phyloP scores from a whole-genome alignment of 164 flowering plant species.

The Magnolia sinica region DNA sequence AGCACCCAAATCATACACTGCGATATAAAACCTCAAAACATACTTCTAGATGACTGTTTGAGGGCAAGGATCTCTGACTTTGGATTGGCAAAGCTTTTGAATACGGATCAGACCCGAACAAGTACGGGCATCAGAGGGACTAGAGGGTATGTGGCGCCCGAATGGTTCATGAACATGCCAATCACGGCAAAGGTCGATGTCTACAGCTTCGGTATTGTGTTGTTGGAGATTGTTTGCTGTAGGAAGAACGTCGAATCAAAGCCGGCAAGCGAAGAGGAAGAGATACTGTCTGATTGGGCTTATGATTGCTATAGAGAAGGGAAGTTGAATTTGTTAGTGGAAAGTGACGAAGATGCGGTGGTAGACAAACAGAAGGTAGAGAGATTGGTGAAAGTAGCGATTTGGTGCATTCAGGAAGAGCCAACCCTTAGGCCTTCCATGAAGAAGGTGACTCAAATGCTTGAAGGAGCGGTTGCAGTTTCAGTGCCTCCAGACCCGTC shows the following conservation, averaged over 20 bases:
- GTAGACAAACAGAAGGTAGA: conserved; percentile 12
- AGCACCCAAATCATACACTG: conserved; percentile 23
- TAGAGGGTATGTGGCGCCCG: conserved; percentile 25
- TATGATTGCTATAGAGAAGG: conserved; percentile 13
- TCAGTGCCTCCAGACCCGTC: conserved; percentile 18
- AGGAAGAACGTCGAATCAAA: conserved; percentile 10
- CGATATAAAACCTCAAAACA: conserved; percentile 27
- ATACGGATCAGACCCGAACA: conserved; percentile 16
- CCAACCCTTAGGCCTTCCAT: conserved; percentile 23
- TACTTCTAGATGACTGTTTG: conserved; percentile 20
- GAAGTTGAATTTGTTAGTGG: conserved; percentile 11
- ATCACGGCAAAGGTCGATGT: conserved; percentile 30
- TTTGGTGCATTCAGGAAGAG: conserved; percentile 30
- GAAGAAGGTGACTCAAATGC: conserved; percentile 24
- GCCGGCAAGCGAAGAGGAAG: conserved; percentile 1
- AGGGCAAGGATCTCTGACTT: conserved; percentile 22
- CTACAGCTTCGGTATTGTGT: conserved; percentile 25
- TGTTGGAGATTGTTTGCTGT: conserved; percentile 24
- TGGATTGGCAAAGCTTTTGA: conserved; percentile 29
- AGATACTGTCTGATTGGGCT: conserved; percentile 19
- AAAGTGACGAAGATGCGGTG: conserved; percentile 18
- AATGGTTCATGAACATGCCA: conserved; percentile 24
- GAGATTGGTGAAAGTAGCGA: conserved; percentile 19
- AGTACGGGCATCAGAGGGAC: conserved; percentile 25
- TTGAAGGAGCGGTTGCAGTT: conserved; percentile 22